phyloP scores from a whole-genome alignment of 352 stramenopile genomes.

The Phytophthora fragariaefolia region DNA sequence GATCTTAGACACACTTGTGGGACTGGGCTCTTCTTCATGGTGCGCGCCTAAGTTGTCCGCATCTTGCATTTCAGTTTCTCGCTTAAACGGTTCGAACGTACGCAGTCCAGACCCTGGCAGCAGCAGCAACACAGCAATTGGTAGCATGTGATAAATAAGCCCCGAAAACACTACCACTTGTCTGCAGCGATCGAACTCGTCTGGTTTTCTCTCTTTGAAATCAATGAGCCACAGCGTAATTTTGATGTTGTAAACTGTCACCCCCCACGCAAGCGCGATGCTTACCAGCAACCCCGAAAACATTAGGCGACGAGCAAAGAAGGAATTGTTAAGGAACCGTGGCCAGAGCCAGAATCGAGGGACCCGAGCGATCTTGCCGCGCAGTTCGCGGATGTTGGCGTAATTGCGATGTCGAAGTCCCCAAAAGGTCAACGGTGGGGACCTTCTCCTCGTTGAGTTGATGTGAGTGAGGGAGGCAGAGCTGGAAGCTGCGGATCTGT shows the following conservation, averaged over 20 bases:
- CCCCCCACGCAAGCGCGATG: conserved; percentile 42
- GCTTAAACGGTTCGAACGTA: conserved; percentile 72
- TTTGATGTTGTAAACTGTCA: conserved; percentile 65
- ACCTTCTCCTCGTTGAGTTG: conserved; percentile 6
- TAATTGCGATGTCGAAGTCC: conserved; percentile 17
- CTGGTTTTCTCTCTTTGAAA: conserved; percentile 42
- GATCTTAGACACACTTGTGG: conserved; percentile 59
- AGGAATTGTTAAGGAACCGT: conserved; percentile 74
- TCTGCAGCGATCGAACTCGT: conserved; percentile 51
- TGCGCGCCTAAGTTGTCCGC: not conserved
- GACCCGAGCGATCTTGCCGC: conserved; percentile 44
- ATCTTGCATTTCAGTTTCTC: conserved; percentile 33
- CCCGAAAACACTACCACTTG: conserved; percentile 57
- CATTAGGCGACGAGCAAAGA: conserved; percentile 69
- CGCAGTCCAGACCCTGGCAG: conserved; percentile 63
- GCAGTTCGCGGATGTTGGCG: conserved; percentile 22
- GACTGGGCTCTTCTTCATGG: conserved; percentile 9
- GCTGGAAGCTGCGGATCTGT: conserved; percentile 14
- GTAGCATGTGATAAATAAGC: conserved; percentile 66
- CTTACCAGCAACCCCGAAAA: conserved; percentile 45
- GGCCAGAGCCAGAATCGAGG: conserved; percentile 57
- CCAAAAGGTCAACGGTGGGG: conserved; percentile 11
- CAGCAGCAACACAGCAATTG: conserved; percentile 54
- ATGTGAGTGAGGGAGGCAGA: conserved; percentile 6
- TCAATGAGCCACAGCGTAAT: conserved; percentile 17